Evolutionary conservation across 495 filamentous ascomycete species (phyloP).

Genomic region (Penicillium maclennaniae): DNA sequence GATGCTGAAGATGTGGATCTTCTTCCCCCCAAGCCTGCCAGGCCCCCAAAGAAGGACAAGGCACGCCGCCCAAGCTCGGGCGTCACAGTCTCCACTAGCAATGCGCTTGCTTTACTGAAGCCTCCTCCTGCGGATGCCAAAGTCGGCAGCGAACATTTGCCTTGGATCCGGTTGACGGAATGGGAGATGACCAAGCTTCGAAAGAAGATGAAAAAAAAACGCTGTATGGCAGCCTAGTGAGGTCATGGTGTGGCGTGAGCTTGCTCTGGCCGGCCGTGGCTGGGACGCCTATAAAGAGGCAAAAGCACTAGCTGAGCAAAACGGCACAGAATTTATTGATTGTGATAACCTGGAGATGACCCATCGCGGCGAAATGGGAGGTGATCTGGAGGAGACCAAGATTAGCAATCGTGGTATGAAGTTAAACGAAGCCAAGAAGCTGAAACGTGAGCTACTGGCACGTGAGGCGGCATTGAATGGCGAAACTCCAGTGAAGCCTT

Average conservation of each 20-base stretch:
- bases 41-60: constrained; percentile 40
- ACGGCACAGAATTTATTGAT: constrained; percentile 61
- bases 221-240: constrained; percentile 91
- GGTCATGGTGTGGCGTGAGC: constrained; percentile 91
- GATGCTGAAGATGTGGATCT: constrained; percentile 32
- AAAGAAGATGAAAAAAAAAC: constrained; percentile 99
- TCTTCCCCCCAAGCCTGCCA: constrained; percentile 10
- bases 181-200: constrained; percentile 88
- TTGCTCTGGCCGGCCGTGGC: constrained; percentile 73
- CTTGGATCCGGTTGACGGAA: constrained; percentile 86
- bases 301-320: constrained; percentile 62
- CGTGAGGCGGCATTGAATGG: constrained; percentile 58
- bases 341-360: constrained; percentile 49
- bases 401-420: constrained; percentile 86
- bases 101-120: constrained; percentile 68
- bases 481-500: constrained; percentile 3
- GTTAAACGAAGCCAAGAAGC: constrained; percentile 86
- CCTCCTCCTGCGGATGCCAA: constrained; percentile 75
- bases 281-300: constrained; percentile 68
- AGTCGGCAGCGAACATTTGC: constrained; percentile 69
- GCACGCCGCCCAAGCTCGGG: constrained; percentile 43
- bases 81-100: constrained; percentile 70
- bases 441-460: constrained; percentile 69
- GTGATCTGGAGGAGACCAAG: constrained; percentile 43
- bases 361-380: constrained; percentile 46